Conservation (phyloP, 257 asterid genomes). For the Lavandula angustifolia region DNA sequence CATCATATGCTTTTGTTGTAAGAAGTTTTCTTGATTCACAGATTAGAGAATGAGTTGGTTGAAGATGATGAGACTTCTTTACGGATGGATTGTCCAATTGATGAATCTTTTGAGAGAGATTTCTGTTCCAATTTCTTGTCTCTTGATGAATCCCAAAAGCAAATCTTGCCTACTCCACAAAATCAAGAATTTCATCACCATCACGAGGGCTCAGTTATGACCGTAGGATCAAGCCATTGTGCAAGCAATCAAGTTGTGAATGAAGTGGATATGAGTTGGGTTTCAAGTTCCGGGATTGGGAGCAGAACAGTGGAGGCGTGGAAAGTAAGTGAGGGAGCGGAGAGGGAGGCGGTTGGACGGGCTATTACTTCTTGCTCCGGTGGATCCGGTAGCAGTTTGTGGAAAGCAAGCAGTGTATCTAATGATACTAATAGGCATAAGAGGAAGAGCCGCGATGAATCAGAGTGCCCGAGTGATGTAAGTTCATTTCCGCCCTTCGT, state of each 20-base stretch:
- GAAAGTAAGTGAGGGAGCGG: slow-evolving; percentile 41
- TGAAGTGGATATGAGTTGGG: slow-evolving; percentile 50
- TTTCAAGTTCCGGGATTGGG: slow-evolving; percentile 41
- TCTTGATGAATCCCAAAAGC: slow-evolving; percentile 32
- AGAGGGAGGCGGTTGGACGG: slow-evolving; percentile 43
- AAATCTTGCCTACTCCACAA: slow-evolving; percentile 8
- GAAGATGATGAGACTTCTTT: slow-evolving; percentile 63
- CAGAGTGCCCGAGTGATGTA: slow-evolving; percentile 76
- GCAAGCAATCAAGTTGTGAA: slow-evolving; percentile 65
- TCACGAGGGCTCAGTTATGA: slow-evolving; percentile 51
- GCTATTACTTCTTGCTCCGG: slow-evolving; percentile 62
- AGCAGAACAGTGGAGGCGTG: slow-evolving; percentile 31
- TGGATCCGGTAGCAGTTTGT: slow-evolving; percentile 63
- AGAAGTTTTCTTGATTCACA: slow-evolving; percentile 25
- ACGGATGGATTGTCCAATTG: slow-evolving; percentile 59
- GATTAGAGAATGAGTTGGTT: slow-evolving; percentile 65
- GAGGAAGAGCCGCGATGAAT: slow-evolving; percentile 68
- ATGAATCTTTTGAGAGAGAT: slow-evolving; percentile 69
- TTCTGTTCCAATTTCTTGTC: slow-evolving; percentile 53
- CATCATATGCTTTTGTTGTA: not conserved
- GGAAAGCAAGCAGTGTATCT: slow-evolving; percentile 50
- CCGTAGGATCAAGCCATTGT: slow-evolving; percentile 72
- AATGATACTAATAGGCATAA: slow-evolving; percentile 48
- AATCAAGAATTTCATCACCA: slow-evolving; percentile 31
- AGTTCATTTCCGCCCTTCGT: slow-evolving; percentile 9